Evolutionary conservation across 129 eudicot species (phyloP).

Genomic region (Saposhnikovia divaricata): DNA sequence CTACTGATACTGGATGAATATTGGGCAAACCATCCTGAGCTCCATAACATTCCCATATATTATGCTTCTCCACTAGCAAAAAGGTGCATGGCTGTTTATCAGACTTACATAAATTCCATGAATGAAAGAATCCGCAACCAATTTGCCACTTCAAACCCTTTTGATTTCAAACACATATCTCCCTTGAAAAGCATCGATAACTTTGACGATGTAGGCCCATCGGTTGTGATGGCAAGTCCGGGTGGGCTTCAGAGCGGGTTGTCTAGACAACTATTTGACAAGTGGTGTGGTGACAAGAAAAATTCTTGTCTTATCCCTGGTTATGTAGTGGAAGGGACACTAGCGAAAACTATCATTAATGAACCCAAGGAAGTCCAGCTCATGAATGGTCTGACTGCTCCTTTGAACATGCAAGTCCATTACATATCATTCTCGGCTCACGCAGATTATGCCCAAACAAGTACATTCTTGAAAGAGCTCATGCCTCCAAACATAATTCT

Average conservation of each 20-base stretch:
- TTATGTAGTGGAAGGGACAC: slow-evolving; percentile 78
- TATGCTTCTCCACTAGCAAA: slow-evolving; percentile 97
- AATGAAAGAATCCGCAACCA: slow-evolving; percentile 85
- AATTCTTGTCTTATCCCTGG: slow-evolving; percentile 92
- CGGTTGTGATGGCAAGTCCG: slow-evolving; percentile 96
- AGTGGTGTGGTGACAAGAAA: slow-evolving; percentile 87
- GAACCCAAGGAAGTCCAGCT: slow-evolving; percentile 95
- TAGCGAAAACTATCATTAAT: slow-evolving; percentile 74
- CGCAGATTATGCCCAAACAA: slow-evolving; percentile 87
- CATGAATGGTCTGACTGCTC: slow-evolving; percentile 75
- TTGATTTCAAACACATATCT: slow-evolving; percentile 82
- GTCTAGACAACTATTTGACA: slow-evolving; percentile 86
- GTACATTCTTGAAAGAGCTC: slow-evolving; percentile 83
- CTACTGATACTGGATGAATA: slow-evolving; percentile 88
- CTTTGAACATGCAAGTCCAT: slow-evolving; percentile 87
- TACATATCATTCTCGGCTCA: slow-evolving; percentile 97
- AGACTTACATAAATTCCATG: slow-evolving; percentile 92
- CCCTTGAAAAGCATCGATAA: slow-evolving; percentile 77
- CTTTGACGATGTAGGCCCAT: slow-evolving; percentile 76
- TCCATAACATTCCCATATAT: slow-evolving; percentile 75
- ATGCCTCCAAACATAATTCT: slow-evolving; percentile 93
- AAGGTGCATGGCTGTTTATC: slow-evolving; percentile 94
- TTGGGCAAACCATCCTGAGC: slow-evolving; percentile 90
- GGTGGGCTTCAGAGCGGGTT: slow-evolving; percentile 92
- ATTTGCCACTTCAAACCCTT: slow-evolving; percentile 74